Base-by-base conservation (phyloP, 345 rosid species). In the Brassica carinata region DNA sequence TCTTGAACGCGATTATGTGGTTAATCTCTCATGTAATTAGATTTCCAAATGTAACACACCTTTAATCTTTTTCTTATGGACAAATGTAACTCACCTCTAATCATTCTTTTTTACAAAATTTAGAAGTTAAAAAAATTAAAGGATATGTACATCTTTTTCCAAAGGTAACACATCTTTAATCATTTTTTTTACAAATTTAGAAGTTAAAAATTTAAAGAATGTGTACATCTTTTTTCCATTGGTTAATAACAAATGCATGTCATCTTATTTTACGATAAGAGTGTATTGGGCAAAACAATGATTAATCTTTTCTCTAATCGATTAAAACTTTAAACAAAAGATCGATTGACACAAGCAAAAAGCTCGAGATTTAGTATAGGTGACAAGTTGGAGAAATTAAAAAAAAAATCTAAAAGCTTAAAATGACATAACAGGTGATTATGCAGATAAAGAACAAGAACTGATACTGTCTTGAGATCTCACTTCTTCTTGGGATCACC, bases 401-500 rank as follows among this genome's bases (percentile, higher is more conserved):
- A 7, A 66, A 69, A 58, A 66, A 45, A 34, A 75, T 75, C 76
- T 75, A 81, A 81, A 48, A 43, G 36, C 6, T 31, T 31, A n/a
- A 64, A 11, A 64, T 8, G 15, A 7, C 80, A 81, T 75, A 63
- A 75, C 3, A 8, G 74, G 40, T 68, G 40, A 53, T 23, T 23
- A 61, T 33, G 64, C 17, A 73, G 68, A 23, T 23, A 23, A 23
- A 23, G 2, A 72, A 67, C 61, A 45, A 67, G 15, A 63, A 19
- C 5, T 13, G 6, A n/a, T 57, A 73, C 64, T 63, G 82, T 40
- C 61, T 77, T 31, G 38, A 66, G 62, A 29, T 14, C 86, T 91
- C 82, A 95, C 68, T 90, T 95, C 93, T 89, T 93, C 96, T 89
- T 94, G 33, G 98, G 93, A 59, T 96, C 98, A 71, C 92, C 82